Percentiles rank a stretch among this genome's conserved stretches.
These are phyloP conservation scores for Straminergon stramineum DNA, from an alignment of 225 moss, liverwort and hornwort genomes.

Conservation along the genomic window DNA sequence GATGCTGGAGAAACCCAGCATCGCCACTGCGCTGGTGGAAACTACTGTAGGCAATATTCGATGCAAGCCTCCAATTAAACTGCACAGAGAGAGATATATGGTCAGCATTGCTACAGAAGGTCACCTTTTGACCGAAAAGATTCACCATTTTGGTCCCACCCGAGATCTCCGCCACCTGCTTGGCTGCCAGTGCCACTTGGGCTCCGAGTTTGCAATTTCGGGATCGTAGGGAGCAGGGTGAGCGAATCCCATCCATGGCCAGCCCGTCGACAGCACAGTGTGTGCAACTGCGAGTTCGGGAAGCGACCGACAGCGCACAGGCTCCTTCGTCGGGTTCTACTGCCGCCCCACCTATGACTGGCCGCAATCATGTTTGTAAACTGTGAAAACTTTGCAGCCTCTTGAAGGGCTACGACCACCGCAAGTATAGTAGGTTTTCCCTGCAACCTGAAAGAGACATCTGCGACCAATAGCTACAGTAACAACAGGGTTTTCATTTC, in stretches of 20 bases:
- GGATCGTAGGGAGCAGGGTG: not conserved
- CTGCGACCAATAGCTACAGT: not conserved
- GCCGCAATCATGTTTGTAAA: not conserved
- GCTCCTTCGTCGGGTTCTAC: not conserved
- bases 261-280: too few species aligned
- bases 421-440: too few species aligned
- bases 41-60: not conserved
- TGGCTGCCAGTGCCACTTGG: not conserved
- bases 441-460: not conserved
- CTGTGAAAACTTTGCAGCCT: not conserved
- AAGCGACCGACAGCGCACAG: not conserved
- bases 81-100: not conserved
- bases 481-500: not conserved
- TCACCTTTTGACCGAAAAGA: not conserved
- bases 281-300: not conserved
- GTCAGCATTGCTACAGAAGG: not conserved
- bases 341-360: not conserved
- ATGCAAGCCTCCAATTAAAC: not conserved
- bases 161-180: not conserved
- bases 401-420: not conserved
- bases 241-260: too few species aligned
- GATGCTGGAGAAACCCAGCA: not conserved
- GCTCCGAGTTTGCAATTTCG: not conserved
- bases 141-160: not conserved
- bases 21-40: not conserved